Evolutionary conservation across 805 yeast species (phyloP), one percentile per base, ranked within the genome.

Genomic region (Middelhovenomyces tepae): DNA sequence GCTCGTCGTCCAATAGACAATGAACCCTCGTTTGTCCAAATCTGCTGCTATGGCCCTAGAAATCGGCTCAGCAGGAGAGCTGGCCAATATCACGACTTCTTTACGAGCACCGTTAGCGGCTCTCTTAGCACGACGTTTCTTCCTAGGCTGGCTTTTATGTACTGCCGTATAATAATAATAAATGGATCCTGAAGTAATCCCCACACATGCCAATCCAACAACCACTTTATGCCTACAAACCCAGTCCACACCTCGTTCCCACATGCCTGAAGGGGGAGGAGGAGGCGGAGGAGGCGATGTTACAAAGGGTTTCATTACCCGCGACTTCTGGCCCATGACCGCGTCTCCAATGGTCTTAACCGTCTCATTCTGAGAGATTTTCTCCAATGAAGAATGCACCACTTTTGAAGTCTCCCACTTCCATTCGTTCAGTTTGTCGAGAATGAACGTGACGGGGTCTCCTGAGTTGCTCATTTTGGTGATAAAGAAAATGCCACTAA

Each of bases 1-100:
- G n/a, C 71, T 53, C n/a, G 76, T 71, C 0, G 93, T 76, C 42
- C 84, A 65, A 51, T 78, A 84, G 3, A 85, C 86, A 20, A 85
- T 78, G 50, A 80, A 83, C 1, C 94, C 94, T 34, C 94, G 62
- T 28, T 69, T 68, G 42, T 82, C 86, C 42, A 84, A 65, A 51
- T 84, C 94, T 36, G 71, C 65, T 1, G 86, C 82, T 19, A 84
- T 58, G 32, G 76, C 64, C 37, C 82, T 65, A 1, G 84, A 74
- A 36, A 82, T 58, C 1, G 85, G 84, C 41, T 81, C 89, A 2
- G 73, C 64, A 2, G 87, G 86, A 1, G 85, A 76, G 1, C 94
- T 94, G 3, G 83, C 67, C 4, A 84, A 59, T 14, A 85, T 59
- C 2, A 84, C 72, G 6, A 81, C 89, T 45, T 83, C 91, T 39